phyloP scores from a whole-genome alignment of 352 stramenopile genomes.

The Aphanomyces euteiches region DNA sequence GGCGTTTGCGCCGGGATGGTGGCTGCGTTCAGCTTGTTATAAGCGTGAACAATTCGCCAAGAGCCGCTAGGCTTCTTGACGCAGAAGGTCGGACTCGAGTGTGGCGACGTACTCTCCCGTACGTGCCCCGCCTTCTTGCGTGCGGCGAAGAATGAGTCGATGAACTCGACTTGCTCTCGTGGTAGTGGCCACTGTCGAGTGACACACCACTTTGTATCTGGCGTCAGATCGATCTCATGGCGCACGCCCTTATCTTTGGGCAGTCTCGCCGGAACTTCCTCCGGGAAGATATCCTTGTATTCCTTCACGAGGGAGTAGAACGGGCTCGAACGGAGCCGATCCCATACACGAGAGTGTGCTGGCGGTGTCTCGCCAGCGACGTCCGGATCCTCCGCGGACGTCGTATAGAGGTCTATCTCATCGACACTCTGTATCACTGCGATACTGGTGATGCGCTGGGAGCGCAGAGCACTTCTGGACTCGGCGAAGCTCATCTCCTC shows the following conservation, averaged over 20 bases:
- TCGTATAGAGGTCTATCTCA: too few species aligned
- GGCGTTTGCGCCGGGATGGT: slow-evolving; percentile 37
- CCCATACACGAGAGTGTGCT: not conserved
- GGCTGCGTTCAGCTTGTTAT: slow-evolving; percentile 41
- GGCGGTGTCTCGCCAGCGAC: too few species aligned
- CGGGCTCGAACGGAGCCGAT: not conserved
- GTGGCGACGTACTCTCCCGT: slow-evolving; percentile 32
- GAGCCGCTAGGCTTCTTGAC: slow-evolving; percentile 32
- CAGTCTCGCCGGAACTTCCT: not conserved
- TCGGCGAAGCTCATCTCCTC: too few species aligned
- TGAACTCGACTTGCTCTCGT: slow-evolving; percentile 30
- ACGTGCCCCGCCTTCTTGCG: slow-evolving; percentile 27
- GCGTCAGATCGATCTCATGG: slow-evolving; percentile 28
- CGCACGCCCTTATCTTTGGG: not conserved
- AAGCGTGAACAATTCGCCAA: slow-evolving; percentile 39
- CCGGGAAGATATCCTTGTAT: not conserved
- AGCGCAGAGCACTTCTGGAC: too few species aligned
- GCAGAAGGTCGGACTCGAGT: slow-evolving; percentile 35
- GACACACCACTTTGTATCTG: slow-evolving; percentile 15
- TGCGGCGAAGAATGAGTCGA: slow-evolving; percentile 22
- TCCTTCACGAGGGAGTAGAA: not conserved
- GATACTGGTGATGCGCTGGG: too few species aligned
- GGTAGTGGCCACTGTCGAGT: slow-evolving; percentile 32
- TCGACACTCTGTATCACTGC: too few species aligned
- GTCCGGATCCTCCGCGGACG: too few species aligned